Percentiles rank a stretch among this genome's conserved stretches.
These are phyloP conservation scores for Fusarium hostae DNA, from an alignment of 2,329 filamentous ascomycete species.

Conservation along the genomic window DNA sequence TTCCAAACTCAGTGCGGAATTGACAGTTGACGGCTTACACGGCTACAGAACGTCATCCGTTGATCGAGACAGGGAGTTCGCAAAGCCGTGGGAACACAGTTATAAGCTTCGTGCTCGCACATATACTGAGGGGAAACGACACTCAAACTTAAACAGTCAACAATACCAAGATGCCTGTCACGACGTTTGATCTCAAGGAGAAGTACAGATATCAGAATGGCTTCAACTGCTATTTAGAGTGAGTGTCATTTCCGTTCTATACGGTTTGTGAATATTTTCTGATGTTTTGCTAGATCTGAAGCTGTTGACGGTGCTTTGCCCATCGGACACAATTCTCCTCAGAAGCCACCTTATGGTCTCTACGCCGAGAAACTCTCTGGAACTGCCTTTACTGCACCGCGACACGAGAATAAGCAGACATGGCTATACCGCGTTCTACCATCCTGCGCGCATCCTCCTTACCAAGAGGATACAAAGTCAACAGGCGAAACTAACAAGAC, in stretches of 20 bases:
- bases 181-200: conserved; percentile 60
- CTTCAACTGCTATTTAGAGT: conserved; percentile 83
- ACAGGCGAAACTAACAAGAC: conserved; percentile 43
- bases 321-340: conserved; percentile 81
- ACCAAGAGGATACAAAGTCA: conserved; percentile 56
- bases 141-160: neutral
- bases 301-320: conserved; percentile 80
- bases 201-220: conserved; percentile 82
- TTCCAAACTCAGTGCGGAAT: conserved; percentile 42
- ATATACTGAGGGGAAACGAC: neutral
- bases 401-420: conserved; percentile 75
- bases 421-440: conserved; percentile 79
- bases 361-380: conserved; percentile 85
- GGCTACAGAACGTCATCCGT: conserved; percentile 37
- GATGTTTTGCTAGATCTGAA: conserved; percentile 68
- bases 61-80: conserved; percentile 21
- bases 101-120: conserved; percentile 39
- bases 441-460: conserved; percentile 69
- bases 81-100: conserved; percentile 27
- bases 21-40: conserved; percentile 36
- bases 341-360: conserved; percentile 80
- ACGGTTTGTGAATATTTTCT: neutral
- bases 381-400: conserved; percentile 76
- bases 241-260: conserved; percentile 45
- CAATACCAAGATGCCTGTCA: conserved; percentile 59